These are phyloP conservation scores for Cladochytrium replicatum DNA, from an alignment of 192 early-diverging fungal species.

Conservation along the genomic window DNA sequence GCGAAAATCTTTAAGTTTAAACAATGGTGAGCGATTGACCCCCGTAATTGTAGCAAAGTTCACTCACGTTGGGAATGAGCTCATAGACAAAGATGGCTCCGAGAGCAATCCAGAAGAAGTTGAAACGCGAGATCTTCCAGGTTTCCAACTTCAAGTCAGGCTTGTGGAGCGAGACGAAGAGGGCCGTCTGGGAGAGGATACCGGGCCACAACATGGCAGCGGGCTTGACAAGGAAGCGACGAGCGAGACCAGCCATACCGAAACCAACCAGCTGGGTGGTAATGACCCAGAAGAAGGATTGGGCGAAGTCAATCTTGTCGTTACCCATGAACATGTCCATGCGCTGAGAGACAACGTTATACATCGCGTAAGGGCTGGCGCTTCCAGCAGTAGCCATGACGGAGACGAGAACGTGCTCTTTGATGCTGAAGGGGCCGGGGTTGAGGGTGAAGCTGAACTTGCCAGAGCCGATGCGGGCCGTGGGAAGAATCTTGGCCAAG, in stretches of 20 bases:
- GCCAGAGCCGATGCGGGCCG: too few species aligned
- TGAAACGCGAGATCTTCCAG: slow-evolving; percentile 37
- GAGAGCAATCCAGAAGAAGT: slow-evolving; percentile 50
- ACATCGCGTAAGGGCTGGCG: slow-evolving; percentile 46
- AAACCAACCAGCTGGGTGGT: slow-evolving; percentile 59
- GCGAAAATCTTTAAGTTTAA: too few species aligned
- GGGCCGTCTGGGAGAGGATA: slow-evolving; percentile 61
- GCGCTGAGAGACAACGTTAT: slow-evolving; percentile 25
- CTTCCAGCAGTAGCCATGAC: slow-evolving; percentile 66
- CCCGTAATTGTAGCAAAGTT: slow-evolving; percentile 38
- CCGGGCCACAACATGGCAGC: slow-evolving; percentile 79
- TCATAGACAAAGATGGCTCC: slow-evolving; percentile 40
- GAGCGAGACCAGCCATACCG: slow-evolving; percentile 56
- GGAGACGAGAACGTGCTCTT: slow-evolving; percentile 78
- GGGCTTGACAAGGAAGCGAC: slow-evolving; percentile 72
- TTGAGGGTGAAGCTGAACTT: slow-evolving; percentile 49
- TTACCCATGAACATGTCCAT: slow-evolving; percentile 10
- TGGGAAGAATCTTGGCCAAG: slow-evolving; percentile 52
- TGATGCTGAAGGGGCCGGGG: slow-evolving; percentile 79
- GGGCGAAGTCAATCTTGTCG: slow-evolving; percentile 11
- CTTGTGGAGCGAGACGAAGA: slow-evolving; percentile 72
- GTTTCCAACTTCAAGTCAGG: too few species aligned
- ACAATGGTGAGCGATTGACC: slow-evolving; percentile 38
- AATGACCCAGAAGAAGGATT: slow-evolving; percentile 27
- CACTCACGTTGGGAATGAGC: slow-evolving; percentile 52